Evolutionary conservation across 352 stramenopile genomes (phyloP), one percentile per base, ranked within the genome.

Genomic region (Phytophthora litchii): DNA sequence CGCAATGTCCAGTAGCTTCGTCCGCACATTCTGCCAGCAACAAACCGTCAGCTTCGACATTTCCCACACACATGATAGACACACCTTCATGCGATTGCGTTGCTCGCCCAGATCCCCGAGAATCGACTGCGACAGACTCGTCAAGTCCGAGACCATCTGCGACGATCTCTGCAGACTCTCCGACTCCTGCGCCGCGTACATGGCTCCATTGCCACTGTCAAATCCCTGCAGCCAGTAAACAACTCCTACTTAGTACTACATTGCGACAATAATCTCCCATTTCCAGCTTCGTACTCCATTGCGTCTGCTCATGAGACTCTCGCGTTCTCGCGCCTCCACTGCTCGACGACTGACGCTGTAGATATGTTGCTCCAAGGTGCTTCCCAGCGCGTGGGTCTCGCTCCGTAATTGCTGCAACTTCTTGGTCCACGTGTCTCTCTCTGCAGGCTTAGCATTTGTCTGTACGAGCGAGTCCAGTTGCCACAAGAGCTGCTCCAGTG

Each of bases 401-500:
- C 78, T 88, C 3, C 80, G 67, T 21, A 94, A 54, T 56, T 94
- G 83, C 64, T 88, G 71, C 36, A 94, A 63, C 58, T 89, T 91
- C 57, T 92, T 92, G 23, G 62, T 60, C 86, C 86, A 94, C n/a
- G 78, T 92, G 48, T 92, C 81, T 37, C 73, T 80, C 53, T 89
- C 83, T 1, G 36, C 43, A 0, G 77, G 64, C 27, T 78, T 77
- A 13, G 60, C 38, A 40, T 80, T 78, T 23, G 79, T 74, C 50
- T 92, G 80, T 36, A 84, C 77, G 44, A 94, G 79, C 50, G 86
- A 94, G 35, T 94, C 86, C 37, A 94, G 68, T 37, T 92, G 86
- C 79, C 83, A 91, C 42, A 92, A 72, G 5, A 94, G 60, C 62
- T 90, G 78, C 66, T 92, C 73, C 44, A 94, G 69, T 13, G 72